A percentile compares a stretch with the other conserved stretches of the same genome.
These are phyloP conservation scores for Zelopaecilomyces penicillatus DNA, from an alignment of 2,329 filamentous ascomycete species.

Conservation along the genomic window DNA sequence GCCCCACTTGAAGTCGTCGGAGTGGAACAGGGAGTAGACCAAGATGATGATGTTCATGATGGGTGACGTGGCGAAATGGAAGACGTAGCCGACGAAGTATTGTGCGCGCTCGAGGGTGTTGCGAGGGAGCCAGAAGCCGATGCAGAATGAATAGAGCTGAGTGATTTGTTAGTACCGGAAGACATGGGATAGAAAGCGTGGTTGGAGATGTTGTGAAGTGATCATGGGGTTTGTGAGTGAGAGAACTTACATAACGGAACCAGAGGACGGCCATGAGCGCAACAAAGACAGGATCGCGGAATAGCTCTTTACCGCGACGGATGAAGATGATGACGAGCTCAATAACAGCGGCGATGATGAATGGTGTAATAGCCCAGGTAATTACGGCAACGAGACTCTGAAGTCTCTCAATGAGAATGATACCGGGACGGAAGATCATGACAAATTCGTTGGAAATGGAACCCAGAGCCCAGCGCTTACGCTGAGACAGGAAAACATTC, in stretches of 20 bases:
- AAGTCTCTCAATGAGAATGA: slow-evolving; percentile 34
- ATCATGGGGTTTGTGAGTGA: background rate
- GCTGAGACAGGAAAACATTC: slow-evolving; percentile 40
- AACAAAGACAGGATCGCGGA: slow-evolving; percentile 28
- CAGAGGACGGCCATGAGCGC: slow-evolving; percentile 29
- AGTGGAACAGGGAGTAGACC: slow-evolving; percentile 32
- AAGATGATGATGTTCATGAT: slow-evolving; percentile 36
- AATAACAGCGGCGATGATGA: slow-evolving; percentile 33
- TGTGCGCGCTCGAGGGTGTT: slow-evolving; percentile 29
- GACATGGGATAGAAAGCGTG: background rate
- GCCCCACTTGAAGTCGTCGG: slow-evolving; percentile 39
- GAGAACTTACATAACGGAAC: slow-evolving; percentile 31
- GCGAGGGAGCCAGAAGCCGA: slow-evolving; percentile 33
- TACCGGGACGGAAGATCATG: slow-evolving; percentile 36
- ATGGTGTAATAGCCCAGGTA: slow-evolving; percentile 37
- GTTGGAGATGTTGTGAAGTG: background rate
- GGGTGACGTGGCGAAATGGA: slow-evolving; percentile 29
- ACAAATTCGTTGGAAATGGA: slow-evolving; percentile 41
- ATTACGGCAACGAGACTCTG: slow-evolving; percentile 37
- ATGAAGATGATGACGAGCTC: slow-evolving; percentile 28
- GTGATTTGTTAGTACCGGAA: background rate
- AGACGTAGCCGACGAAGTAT: slow-evolving; percentile 30
- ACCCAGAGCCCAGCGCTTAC: slow-evolving; percentile 40
- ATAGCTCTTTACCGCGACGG: slow-evolving; percentile 22
- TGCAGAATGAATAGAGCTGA: slow-evolving; percentile 32